These are phyloP conservation scores for Microstroma glucosiphilum DNA, from an alignment of 1,284 basidiomycete genomes.

Conservation along the genomic window DNA sequence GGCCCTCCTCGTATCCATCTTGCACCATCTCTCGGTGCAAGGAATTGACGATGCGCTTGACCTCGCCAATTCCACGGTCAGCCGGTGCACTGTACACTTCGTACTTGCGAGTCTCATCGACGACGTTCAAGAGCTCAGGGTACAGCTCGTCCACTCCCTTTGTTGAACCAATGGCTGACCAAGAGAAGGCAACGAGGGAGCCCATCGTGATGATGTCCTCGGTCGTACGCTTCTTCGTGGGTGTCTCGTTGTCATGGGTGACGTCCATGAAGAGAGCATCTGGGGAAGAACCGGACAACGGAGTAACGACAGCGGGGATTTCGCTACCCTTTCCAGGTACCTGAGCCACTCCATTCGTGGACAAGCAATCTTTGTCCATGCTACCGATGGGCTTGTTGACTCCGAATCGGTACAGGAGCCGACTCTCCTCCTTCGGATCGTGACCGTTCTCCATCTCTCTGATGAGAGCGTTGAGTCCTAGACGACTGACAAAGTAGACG, in stretches of 20 bases:
- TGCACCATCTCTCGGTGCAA: slow-evolving; percentile 43
- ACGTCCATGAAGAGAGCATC: slow-evolving; percentile 47
- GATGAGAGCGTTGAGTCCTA: slow-evolving; percentile 44
- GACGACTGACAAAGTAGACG: slow-evolving; percentile 39
- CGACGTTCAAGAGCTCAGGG: slow-evolving; percentile 38
- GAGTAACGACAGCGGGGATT: slow-evolving; percentile 23
- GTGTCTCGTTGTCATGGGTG: slow-evolving; percentile 46
- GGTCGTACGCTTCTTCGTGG: slow-evolving; percentile 38
- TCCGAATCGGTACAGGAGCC: slow-evolving; percentile 41
- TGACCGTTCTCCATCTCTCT: slow-evolving; percentile 46
- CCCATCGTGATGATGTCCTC: slow-evolving; percentile 47
- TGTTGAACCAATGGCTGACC: slow-evolving; percentile 43
- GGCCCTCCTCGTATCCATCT: slow-evolving; percentile 37
- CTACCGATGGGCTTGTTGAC: slow-evolving; percentile 45
- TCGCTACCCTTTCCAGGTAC: slow-evolving; percentile 19
- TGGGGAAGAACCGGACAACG: slow-evolving; percentile 34
- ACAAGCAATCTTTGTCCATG: slow-evolving; percentile 38
- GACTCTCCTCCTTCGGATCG: slow-evolving; percentile 43
- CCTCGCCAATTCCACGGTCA: slow-evolving; percentile 29
- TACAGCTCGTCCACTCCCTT: slow-evolving; percentile 45
- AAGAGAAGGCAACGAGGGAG: slow-evolving; percentile 41
- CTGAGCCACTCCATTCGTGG: slow-evolving; percentile 56
- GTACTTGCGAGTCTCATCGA: slow-evolving; percentile 35
- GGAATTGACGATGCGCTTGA: slow-evolving; percentile 43
- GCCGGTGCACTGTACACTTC: slow-evolving; percentile 21